A percentile compares a stretch with the other conserved stretches of the same genome.
These are phyloP conservation scores for Thuja plicata DNA, from an alignment of 83 land plant species.

Conservation along the genomic window DNA sequence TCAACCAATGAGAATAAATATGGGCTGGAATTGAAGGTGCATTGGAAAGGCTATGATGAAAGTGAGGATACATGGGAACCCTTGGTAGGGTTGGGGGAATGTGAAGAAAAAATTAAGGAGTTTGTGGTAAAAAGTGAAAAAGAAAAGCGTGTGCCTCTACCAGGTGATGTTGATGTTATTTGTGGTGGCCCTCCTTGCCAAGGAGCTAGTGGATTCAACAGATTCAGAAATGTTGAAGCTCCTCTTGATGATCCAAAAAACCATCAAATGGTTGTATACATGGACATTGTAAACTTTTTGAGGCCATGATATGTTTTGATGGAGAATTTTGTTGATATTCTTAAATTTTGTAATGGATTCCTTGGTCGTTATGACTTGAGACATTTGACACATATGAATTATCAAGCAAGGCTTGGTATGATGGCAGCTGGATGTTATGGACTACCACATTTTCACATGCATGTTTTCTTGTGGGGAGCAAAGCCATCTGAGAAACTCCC, in stretches of 20 bases:
- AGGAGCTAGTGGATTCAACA: constrained; percentile 97
- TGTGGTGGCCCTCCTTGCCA: constrained; percentile 99
- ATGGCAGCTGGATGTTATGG: constrained; percentile 99
- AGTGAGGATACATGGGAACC: constrained; percentile 96
- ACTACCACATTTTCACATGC: constrained; percentile 90
- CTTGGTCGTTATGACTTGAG: constrained; percentile 87
- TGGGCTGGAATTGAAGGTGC: constrained; percentile 77
- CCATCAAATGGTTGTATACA: constrained; percentile 80
- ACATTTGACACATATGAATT: constrained; percentile 80
- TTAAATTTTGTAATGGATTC: constrained; percentile 71
- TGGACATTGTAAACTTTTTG: constrained; percentile 91
- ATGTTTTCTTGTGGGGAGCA: constrained; percentile 96
- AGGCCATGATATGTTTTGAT: constrained; percentile 88
- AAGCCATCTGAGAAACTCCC: constrained; percentile 73
- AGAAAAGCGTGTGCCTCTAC: constrained; percentile 66
- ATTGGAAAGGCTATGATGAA: constrained; percentile 79
- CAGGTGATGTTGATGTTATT: constrained; percentile 92
- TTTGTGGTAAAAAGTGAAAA: constrained; percentile 68
- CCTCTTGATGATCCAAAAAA: constrained; percentile 84
- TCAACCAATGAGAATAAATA: constrained; percentile 33
- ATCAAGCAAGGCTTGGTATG: constrained; percentile 94
- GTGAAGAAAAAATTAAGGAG: constrained; percentile 53
- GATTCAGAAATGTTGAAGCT: constrained; percentile 64
- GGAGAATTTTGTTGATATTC: constrained; percentile 97
- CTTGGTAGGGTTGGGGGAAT: constrained; percentile 57